phyloP scores from a whole-genome alignment of 441 rosid species.

The Erodium chrysanthum region DNA sequence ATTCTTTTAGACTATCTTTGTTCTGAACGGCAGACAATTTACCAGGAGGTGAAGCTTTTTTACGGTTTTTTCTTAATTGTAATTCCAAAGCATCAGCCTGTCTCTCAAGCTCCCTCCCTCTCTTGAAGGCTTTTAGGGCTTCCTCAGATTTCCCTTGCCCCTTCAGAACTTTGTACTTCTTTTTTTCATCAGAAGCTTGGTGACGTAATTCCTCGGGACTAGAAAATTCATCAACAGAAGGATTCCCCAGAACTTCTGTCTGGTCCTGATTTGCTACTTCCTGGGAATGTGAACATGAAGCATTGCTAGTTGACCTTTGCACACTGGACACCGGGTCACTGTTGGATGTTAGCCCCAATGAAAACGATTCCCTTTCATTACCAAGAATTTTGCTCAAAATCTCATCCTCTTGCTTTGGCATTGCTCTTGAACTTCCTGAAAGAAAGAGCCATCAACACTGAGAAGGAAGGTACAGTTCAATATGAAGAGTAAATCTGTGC shows the following conservation, averaged over 20 bases:
- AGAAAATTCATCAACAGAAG: conserved; percentile 27
- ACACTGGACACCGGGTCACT: conserved; percentile 8
- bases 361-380: too few relatives aligned
- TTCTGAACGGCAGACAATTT: conserved; percentile 29
- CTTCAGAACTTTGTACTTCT: conserved; percentile 56
- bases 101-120: conserved; percentile 92
- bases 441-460: conserved; percentile 15
- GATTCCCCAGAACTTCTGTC: conserved; percentile 24
- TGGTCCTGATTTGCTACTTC: conserved; percentile 24
- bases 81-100: conserved; percentile 71
- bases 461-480: conserved; percentile 8
- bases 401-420: conserved; percentile 49
- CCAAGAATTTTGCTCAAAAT: too few relatives aligned
- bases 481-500: background rate
- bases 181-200: conserved; percentile 70
- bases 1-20: conserved; percentile 35
- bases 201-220: conserved; percentile 65
- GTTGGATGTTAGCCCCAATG: too few relatives aligned
- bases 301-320: conserved; percentile 33
- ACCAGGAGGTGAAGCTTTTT: conserved; percentile 32
- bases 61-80: conserved; percentile 45
- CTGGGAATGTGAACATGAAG: conserved; percentile 22
- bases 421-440: conserved; percentile 44
- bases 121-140: conserved; percentile 77
- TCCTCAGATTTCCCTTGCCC: conserved; percentile 74